These are phyloP conservation scores for Acer yangbiense DNA, from an alignment of 345 rosid genomes.

Conservation along the genomic window DNA sequence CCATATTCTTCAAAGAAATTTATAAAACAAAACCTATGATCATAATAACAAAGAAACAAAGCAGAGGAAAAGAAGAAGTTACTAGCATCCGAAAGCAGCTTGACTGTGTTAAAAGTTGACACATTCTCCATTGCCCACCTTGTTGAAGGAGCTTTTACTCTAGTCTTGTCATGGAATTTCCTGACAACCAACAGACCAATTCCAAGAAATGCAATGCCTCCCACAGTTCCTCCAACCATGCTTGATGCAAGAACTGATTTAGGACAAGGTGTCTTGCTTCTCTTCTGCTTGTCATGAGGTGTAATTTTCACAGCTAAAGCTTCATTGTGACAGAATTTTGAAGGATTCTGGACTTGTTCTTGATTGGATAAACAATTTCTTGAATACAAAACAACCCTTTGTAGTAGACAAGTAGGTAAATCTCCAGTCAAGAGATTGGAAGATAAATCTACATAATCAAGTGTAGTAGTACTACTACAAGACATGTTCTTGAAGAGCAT, in stretches of 20 bases:
- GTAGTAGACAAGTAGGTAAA: conserved; percentile 54
- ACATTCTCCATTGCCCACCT: conserved; percentile 37
- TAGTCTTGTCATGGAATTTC: conserved; percentile 19
- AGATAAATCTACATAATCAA: conserved; percentile 50
- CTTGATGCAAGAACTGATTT: conserved; percentile 40
- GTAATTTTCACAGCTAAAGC: conserved; percentile 57
- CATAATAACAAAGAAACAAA: not conserved
- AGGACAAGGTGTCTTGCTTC: too few relatives aligned
- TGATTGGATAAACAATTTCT: conserved; percentile 49
- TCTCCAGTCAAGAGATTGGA: conserved; percentile 56
- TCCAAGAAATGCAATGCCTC: conserved; percentile 36
- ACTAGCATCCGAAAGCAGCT: conserved; percentile 71
- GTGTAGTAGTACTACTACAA: conserved; percentile 36
- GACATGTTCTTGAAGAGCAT: conserved; percentile 49
- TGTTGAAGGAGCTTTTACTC: conserved; percentile 21
- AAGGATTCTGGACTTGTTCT: conserved; percentile 49
- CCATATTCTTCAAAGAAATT: not conserved
- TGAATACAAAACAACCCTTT: conserved; percentile 31
- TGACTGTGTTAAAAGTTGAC: conserved; percentile 38
- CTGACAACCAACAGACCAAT: conserved; percentile 31
- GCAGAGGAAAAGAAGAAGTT: conserved; percentile 22
- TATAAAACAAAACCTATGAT: not conserved
- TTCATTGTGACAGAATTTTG: conserved; percentile 48
- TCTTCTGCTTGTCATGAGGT: conserved; percentile 33
- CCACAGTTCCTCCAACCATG: conserved; percentile 46